Conservation (phyloP, 495 filamentous ascomycete species). For the Hyaloscypha bicolor region DNA sequence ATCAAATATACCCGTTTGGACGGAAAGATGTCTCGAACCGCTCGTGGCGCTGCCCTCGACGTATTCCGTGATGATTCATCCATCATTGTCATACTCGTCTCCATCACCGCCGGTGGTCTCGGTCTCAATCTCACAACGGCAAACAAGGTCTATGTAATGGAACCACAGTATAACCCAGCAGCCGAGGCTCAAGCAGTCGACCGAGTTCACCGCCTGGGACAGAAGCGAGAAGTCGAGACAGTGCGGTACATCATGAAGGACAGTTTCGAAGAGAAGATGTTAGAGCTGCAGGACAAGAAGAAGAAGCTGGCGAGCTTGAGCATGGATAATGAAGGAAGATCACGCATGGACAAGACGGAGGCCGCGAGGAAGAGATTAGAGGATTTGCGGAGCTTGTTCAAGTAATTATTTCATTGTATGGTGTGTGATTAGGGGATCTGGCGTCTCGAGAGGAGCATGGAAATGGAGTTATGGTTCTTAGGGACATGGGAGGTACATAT, state of each 20-base stretch:
- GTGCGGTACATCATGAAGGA: conserved; percentile 83
- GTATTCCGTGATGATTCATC: conserved; percentile 71
- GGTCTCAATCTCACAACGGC: conserved; percentile 89
- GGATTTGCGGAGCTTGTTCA: conserved; percentile 83
- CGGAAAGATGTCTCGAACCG: conserved; percentile 76
- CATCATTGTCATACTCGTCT: conserved; percentile 82
- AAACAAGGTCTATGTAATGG: conserved; percentile 92
- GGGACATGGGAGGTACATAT: background rate
- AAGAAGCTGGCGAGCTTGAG: conserved; percentile 82
- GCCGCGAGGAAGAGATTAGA: conserved; percentile 74
- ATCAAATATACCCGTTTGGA: conserved; percentile 82
- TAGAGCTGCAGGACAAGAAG: conserved; percentile 88
- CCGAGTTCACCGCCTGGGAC: conserved; percentile 89
- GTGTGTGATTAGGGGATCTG: background rate
- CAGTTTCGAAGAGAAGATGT: conserved; percentile 94
- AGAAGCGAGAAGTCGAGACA: conserved; percentile 80
- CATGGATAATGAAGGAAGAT: conserved; percentile 60
- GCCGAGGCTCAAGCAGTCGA: conserved; percentile 94
- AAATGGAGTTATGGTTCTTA: conserved; percentile 3
- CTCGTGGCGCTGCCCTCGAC: conserved; percentile 72
- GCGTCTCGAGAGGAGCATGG: background rate
- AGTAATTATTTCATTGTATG: conserved; percentile 49
- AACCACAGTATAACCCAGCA: conserved; percentile 95
- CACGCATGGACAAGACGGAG: conserved; percentile 72
- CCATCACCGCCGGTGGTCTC: conserved; percentile 88